Percentiles rank a stretch among this genome's conserved stretches.
These are phyloP conservation scores for Prosopis cineraria DNA, from an alignment of 306 rosid genomes.

Conservation along the genomic window DNA sequence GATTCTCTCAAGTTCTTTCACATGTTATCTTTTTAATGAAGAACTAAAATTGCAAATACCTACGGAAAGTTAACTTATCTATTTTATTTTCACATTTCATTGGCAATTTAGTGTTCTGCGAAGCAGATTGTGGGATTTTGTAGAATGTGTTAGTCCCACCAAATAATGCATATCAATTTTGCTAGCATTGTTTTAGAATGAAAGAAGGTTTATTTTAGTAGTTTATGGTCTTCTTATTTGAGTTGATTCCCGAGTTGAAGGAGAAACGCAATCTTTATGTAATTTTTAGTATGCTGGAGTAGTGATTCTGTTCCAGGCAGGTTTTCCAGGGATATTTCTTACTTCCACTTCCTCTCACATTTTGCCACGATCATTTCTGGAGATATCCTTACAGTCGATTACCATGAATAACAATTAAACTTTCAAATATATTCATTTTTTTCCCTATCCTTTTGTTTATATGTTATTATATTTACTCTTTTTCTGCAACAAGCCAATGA, in stretches of 20 bases:
- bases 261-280: not conserved
- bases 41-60: not conserved
- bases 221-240: slow-evolving; percentile 4
- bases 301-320: slow-evolving; percentile 3
- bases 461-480: slow-evolving; percentile 23
- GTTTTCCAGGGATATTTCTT: not conserved
- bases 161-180: not conserved
- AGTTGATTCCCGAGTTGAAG: slow-evolving; percentile 1
- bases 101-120: slow-evolving; percentile 8
- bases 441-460: not conserved
- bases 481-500: slow-evolving; percentile 55
- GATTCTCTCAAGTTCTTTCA: not conserved
- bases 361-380: not conserved
- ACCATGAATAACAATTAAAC: slow-evolving; percentile 1
- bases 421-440: slow-evolving; percentile 5
- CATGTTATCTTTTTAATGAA: not conserved
- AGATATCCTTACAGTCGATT: not conserved
- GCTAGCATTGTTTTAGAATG: not conserved
- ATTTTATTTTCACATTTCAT: not conserved
- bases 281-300: not conserved
- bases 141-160: slow-evolving; percentile 4
- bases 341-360: not conserved
- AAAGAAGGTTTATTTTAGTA: slow-evolving; percentile 11
- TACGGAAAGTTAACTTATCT: not conserved
- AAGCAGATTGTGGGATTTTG: not conserved